Evolutionary conservation across 2,329 filamentous ascomycete genomes (phyloP), one percentile per base, ranked within the genome.

Genomic region (Elsinoe australis): DNA sequence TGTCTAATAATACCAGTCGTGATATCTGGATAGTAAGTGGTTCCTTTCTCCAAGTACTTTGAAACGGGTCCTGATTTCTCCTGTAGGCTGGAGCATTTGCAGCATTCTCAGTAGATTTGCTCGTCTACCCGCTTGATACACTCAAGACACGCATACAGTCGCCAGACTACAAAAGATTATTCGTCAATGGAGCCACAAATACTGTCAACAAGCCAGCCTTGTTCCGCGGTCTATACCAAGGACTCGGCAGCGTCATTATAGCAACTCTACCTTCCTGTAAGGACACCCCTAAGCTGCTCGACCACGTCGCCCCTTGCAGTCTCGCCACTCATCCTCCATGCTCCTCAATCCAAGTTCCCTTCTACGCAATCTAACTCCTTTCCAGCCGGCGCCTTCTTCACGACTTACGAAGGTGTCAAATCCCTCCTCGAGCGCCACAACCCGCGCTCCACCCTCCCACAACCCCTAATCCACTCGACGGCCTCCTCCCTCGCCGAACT

Each of bases 91-190:
- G 88, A 49, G 87, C 87, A 47, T 75, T 85, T 47, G 88, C 88
- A 53, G 89, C 87, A 19, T 87, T 94, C 62, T 83, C 83, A 1
- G 84, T 95, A 49, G 87, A 95, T 64, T 71, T 94, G 41, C 71
- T 94, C 12, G 78, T 95, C 28, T 94, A 92, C 59, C 89, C 88
- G 0, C 72, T 95, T 12, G 89, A 95, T 62, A 95, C 88, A 0
- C 72, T 95, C 58, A 95, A 95, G 63, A 95, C 88, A 5, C 78
- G 88, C 7, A 75, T 87, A 39, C 88, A 94, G 63, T 87, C 83
- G 47, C 82, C 80, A 9, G 78, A 88, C 58, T 92, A 88, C 66
- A 69, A 78, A 29, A 74, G 75, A 42, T 72, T 82, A 0, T 90
- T 81, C 61, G 76, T 73, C 52, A 68, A 82, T 67, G 71, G 72